Evolutionary conservation across 2,329 filamentous ascomycete genomes (phyloP), one percentile per base, ranked within the genome.

Genomic region (Penicillium brevicompactum): DNA sequence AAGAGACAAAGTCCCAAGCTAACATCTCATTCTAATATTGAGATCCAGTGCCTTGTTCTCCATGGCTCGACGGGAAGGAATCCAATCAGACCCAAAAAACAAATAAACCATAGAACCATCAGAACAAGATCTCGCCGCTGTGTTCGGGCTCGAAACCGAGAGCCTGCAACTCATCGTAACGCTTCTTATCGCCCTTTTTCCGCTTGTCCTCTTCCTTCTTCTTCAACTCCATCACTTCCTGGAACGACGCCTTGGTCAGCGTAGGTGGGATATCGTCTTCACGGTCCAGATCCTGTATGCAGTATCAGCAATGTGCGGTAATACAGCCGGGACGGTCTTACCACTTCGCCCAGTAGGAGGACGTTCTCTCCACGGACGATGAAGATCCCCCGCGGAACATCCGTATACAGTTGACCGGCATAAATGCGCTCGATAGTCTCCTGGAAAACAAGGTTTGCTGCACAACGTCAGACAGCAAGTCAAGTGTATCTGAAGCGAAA

Each of bases 351-450:
- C 16, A 97, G 83, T 43, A 99, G 81, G 49, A 96, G 82, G n/a
- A 99, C 94, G 73, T 99, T 99, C 78, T 99, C 94, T 64, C 94
- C 94, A 56, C 94, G 84, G 44, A 99, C 91, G 34, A 97, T 84
- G 77, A 94, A 97, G 60, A 96, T 86, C 47, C 94, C 94, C 55
- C 91, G 86, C 10, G 86, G 82, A 57, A 96, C 84, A 72, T 99
- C 94, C 57, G 91, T 90, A 72, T 91, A 97, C 49, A 95, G 70
- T 51, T 84, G 76, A 71, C 84, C 70, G 14, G 87, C 86, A 71
- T 93, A 97, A 65, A 96, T 85, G 54, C 94, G 86, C 78, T 99
- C 94, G 61, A 91, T 82, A 24, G 94, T 97, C 66, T 92, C 91
- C 76, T 97, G 92, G 49, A 99, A 86, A 58, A 97, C 91, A 57